These are phyloP conservation scores for Novymonas esmeraldas DNA, from an alignment of 208 protist genomes.

Conservation along the genomic window DNA sequence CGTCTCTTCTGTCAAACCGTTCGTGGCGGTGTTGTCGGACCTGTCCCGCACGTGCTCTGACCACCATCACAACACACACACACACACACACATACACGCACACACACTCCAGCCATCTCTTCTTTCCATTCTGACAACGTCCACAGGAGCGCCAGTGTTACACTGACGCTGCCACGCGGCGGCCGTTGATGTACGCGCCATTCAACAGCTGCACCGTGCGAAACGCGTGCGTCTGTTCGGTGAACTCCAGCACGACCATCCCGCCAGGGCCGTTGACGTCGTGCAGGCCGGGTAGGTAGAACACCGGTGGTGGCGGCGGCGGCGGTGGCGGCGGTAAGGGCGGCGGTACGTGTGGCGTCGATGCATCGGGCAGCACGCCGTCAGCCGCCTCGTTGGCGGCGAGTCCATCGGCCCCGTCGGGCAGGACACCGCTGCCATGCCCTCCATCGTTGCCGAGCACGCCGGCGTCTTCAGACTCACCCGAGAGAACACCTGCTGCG, in stretches of 20 bases:
- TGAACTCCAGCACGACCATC: conserved; percentile 66
- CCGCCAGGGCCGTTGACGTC: conserved; percentile 65
- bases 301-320: background rate
- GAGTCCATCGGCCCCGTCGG: conserved; percentile 1
- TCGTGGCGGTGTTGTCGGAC: no score
- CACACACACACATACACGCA: background rate
- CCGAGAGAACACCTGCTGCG: background rate
- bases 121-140: no score
- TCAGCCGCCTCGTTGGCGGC: background rate
- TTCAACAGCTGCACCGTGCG: conserved; percentile 53
- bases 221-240: conserved; percentile 32
- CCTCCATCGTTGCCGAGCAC: conserved; percentile 3
- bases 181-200: conserved; percentile 73
- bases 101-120: background rate
- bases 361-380: conserved; percentile 20
- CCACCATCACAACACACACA: no score
- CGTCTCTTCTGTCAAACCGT: no score
- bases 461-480: conserved; percentile 13
- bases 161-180: conserved; percentile 57
- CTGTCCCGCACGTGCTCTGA: no score
- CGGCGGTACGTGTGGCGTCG: no score
- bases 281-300: conserved; percentile 45
- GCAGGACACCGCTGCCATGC: conserved; percentile 13
- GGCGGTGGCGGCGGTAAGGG: conserved; percentile 17
- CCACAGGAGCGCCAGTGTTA: conserved; percentile 10